Percentiles rank a stretch among this genome's conserved stretches.
phyloP scores from a whole-genome alignment of 257 asterid species.

The Haberlea rhodopensis region DNA sequence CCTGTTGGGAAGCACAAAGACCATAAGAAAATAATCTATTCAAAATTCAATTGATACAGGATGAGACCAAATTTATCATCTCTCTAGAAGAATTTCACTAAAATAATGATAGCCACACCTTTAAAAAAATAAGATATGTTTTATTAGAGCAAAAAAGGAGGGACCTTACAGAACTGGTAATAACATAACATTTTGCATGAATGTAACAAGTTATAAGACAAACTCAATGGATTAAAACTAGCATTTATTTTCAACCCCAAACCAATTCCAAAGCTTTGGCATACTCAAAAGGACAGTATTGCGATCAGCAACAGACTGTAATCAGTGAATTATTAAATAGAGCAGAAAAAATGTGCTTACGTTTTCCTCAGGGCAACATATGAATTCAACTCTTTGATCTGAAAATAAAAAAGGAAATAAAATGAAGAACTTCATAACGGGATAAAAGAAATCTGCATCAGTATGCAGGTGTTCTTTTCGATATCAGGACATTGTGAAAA shows the following conservation, averaged over 20 bases:
- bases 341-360: slow-evolving; percentile 48
- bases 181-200: background rate
- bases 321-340: slow-evolving; percentile 13
- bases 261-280: slow-evolving; percentile 1
- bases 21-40: background rate
- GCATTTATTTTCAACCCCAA: background rate
- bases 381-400: slow-evolving; percentile 95
- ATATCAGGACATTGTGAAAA: slow-evolving; percentile 14
- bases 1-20: background rate
- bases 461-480: slow-evolving; percentile 14
- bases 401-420: slow-evolving; percentile 34
- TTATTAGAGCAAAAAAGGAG: background rate
- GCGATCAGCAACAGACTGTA: slow-evolving; percentile 17
- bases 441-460: slow-evolving; percentile 1
- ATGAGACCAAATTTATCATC: background rate
- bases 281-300: slow-evolving; percentile 4
- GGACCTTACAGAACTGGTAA: background rate
- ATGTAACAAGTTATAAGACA: background rate
- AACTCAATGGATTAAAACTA: background rate
- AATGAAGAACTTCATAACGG: background rate
- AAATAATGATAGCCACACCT: background rate
- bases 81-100: background rate
- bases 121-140: background rate
- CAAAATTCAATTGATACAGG: background rate
- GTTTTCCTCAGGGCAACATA: slow-evolving; percentile 93